A percentile compares a stretch with the other conserved stretches of the same genome.
Evolutionary conservation across 2,329 filamentous ascomycete species (phyloP).

Genomic region (Venturia carpophila): DNA sequence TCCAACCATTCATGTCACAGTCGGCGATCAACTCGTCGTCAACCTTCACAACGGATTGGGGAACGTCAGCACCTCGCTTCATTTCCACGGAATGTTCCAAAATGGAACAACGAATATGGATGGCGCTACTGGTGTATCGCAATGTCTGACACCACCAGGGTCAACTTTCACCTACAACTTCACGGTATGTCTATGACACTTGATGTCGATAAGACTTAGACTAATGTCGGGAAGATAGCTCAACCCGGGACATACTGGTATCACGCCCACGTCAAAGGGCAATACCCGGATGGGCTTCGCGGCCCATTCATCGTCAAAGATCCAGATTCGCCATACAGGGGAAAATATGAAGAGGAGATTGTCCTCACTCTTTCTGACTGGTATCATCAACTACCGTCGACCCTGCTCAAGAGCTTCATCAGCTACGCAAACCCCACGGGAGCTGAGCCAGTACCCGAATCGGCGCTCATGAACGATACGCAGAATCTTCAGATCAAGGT

Average conservation of each 20-base stretch:
- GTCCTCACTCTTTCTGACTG: conserved; percentile 64
- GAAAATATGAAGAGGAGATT: conserved; percentile 52
- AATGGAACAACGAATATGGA: conserved; percentile 71
- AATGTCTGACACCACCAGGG: conserved; percentile 58
- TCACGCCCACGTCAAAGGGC: conserved; percentile 57
- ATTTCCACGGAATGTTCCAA: conserved; percentile 69
- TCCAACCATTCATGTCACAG: conserved; percentile 54
- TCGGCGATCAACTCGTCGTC: conserved; percentile 55
- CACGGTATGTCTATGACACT: conserved; percentile 38
- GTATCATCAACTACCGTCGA: conserved; percentile 52
- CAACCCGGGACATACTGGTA: conserved; percentile 55
- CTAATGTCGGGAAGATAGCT: conserved; percentile 34
- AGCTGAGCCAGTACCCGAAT: conserved; percentile 59
- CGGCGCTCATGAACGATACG: conserved; percentile 57
- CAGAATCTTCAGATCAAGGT: conserved; percentile 39
- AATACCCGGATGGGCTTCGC: conserved; percentile 61
- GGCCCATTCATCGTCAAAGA: conserved; percentile 61
- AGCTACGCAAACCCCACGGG: conserved; percentile 47
- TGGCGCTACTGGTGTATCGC: conserved; percentile 58
- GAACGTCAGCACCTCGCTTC: conserved; percentile 55
- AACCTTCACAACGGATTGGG: conserved; percentile 53
- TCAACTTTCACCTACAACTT: conserved; percentile 60
- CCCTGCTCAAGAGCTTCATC: conserved; percentile 46
- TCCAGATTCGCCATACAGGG: conserved; percentile 43
- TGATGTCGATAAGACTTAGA: background rate